Conservation (phyloP, 495 filamentous ascomycete genomes). For the Podospora appendiculata region DNA sequence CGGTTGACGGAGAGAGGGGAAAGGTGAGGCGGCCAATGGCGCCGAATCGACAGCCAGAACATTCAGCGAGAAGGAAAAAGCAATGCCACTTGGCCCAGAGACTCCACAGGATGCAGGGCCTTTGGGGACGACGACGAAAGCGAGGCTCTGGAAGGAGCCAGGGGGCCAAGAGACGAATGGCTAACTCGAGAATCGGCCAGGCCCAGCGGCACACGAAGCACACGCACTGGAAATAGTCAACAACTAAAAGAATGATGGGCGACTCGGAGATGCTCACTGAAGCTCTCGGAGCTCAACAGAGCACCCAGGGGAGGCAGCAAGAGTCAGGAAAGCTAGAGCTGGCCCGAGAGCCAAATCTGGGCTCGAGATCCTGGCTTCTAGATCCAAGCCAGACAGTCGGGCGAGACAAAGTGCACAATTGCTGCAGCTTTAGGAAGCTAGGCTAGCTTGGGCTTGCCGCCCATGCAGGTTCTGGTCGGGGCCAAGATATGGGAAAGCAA, state of each 20-base stretch:
- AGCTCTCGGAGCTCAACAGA: background rate
- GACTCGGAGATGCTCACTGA: too few relatives aligned
- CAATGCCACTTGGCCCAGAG: background rate
- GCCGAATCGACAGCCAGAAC: background rate
- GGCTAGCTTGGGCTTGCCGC: too few relatives aligned
- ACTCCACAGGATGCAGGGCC: background rate
- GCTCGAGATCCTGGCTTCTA: too few relatives aligned
- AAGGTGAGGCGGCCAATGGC: constrained; percentile 11
- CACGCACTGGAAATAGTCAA: background rate
- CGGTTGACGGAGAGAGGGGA: background rate
- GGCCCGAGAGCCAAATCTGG: too few relatives aligned
- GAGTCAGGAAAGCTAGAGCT: background rate
- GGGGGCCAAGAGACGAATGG: background rate
- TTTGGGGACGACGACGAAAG: background rate
- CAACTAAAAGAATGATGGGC: background rate
- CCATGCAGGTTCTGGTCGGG: too few relatives aligned
- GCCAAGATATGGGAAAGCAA: too few relatives aligned
- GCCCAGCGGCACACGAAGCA: background rate
- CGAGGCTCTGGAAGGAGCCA: background rate
- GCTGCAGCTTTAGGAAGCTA: too few relatives aligned
- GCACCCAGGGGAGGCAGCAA: background rate
- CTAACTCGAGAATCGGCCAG: too few relatives aligned
- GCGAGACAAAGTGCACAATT: too few relatives aligned
- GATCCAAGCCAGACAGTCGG: too few relatives aligned
- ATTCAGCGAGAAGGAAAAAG: background rate